Conservation (phyloP, 106 monocot species). For the Vanilla planifolia region DNA sequence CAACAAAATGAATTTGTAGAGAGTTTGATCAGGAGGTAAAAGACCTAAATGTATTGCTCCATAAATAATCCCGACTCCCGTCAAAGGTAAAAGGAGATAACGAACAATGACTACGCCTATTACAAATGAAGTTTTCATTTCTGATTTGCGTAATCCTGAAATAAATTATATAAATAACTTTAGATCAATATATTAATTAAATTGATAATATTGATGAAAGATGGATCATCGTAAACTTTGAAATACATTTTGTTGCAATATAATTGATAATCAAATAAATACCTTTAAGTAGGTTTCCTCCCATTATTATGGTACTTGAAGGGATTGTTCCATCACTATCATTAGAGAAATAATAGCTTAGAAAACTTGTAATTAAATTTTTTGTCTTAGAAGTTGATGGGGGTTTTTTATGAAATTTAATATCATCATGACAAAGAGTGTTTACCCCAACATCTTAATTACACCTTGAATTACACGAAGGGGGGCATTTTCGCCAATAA, state of each 20-base stretch:
- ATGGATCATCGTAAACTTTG: neutral
- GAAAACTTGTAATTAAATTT: neutral
- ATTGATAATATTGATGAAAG: neutral
- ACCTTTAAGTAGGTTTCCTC: conserved; percentile 47
- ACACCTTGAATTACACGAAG: conserved; percentile 58
- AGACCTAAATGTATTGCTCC: no score
- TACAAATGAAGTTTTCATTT: conserved; percentile 17
- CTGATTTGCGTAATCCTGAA: conserved; percentile 27
- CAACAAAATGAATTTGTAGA: no score
- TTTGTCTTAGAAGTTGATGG: neutral
- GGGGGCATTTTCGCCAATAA: conserved; percentile 63
- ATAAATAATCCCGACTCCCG: no score
- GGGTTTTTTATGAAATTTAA: no score
- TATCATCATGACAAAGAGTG: no score
- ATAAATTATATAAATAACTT: neutral
- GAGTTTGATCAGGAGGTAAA: no score
- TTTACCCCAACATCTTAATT: conserved; percentile 46
- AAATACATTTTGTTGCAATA: neutral
- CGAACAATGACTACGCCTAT: no score
- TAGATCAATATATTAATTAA: neutral
- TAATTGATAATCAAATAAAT: neutral
- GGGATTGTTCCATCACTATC: conserved; percentile 32
- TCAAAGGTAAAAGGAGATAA: no score
- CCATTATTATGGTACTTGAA: conserved; percentile 20
- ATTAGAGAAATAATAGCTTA: neutral